A percentile compares a stretch with the other conserved stretches of the same genome.
Conservation (phyloP, 2,329 filamentous ascomycete species). For the Torrubiellomyces zombiae region DNA sequence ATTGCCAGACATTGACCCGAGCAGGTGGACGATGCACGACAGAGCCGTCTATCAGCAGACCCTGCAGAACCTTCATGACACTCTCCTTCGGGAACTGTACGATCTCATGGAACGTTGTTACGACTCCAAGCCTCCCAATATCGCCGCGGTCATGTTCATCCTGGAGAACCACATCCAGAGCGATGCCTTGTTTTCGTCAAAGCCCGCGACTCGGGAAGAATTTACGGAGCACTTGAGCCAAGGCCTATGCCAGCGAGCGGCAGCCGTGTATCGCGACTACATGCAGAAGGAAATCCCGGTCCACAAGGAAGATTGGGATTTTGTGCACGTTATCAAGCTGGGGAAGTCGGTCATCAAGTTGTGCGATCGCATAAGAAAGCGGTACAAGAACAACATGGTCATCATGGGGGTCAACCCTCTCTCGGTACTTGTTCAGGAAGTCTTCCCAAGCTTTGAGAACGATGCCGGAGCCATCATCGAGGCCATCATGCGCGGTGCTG, state of each 20-base stretch:
- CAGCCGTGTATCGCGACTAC: conserved; percentile 62
- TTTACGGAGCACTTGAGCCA: conserved; percentile 59
- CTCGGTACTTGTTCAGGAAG: conserved; percentile 61
- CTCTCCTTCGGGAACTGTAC: conserved; percentile 72
- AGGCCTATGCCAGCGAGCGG: conserved; percentile 57
- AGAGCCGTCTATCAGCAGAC: conserved; percentile 57
- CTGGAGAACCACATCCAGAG: conserved; percentile 67
- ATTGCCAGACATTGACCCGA: conserved; percentile 39
- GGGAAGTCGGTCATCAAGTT: conserved; percentile 74
- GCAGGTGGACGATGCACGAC: conserved; percentile 53
- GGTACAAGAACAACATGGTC: conserved; percentile 73
- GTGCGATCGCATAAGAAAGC: conserved; percentile 78
- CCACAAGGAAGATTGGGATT: conserved; percentile 72
- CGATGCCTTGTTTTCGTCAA: conserved; percentile 59
- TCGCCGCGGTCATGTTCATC: conserved; percentile 64
- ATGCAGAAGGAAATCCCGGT: conserved; percentile 68
- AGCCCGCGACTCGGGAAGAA: conserved; percentile 50
- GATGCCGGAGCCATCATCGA: conserved; percentile 76
- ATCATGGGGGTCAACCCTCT: conserved; percentile 58
- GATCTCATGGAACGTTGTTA: conserved; percentile 78
- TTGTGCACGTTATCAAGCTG: conserved; percentile 76
- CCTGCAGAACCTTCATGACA: conserved; percentile 60
- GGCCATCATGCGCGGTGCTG: conserved; percentile 59
- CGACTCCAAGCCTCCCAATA: conserved; percentile 68
- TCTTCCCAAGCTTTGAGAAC: conserved; percentile 79